These are phyloP conservation scores for Anthostomella pinea DNA, from an alignment of 2,329 filamentous ascomycete species.

Conservation along the genomic window DNA sequence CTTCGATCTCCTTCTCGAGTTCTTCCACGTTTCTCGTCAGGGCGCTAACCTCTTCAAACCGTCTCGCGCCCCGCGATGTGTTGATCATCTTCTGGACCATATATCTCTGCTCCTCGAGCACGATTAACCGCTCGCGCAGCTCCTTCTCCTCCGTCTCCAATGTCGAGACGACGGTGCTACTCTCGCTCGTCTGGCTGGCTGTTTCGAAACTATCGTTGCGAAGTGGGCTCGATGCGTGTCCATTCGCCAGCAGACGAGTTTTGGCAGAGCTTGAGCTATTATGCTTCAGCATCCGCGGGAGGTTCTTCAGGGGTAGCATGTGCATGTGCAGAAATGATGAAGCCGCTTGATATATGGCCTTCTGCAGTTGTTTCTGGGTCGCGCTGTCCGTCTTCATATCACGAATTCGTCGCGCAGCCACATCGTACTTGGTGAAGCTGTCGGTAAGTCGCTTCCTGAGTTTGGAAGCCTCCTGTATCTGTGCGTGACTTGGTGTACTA, in stretches of 20 bases:
- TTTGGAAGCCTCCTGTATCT: conserved; percentile 82
- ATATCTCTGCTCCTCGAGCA: conserved; percentile 88
- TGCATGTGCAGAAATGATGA: conserved; percentile 82
- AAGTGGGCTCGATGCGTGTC: conserved; percentile 35
- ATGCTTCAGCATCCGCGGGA: conserved; percentile 62
- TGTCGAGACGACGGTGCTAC: conserved; percentile 51
- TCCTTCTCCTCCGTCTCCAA: conserved; percentile 83
- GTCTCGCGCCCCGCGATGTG: conserved; percentile 69
- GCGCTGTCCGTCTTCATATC: conserved; percentile 71
- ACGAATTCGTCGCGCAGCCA: conserved; percentile 75
- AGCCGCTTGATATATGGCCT: conserved; percentile 77
- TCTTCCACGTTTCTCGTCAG: conserved; percentile 79
- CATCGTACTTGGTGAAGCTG: conserved; percentile 83
- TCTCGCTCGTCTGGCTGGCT: conserved; percentile 48
- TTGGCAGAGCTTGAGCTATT: conserved; percentile 38
- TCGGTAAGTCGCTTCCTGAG: conserved; percentile 87
- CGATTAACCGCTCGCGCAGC: conserved; percentile 72
- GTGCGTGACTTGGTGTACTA: conserved; percentile 52
- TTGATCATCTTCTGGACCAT: conserved; percentile 84
- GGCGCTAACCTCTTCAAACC: conserved; percentile 84
- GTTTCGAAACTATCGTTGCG: conserved; percentile 48
- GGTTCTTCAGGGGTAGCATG: conserved; percentile 80
- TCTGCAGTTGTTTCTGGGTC: conserved; percentile 73
- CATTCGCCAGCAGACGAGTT: conserved; percentile 33
- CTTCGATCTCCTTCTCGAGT: conserved; percentile 73